Conservation (phyloP, 495 filamentous ascomycete species). For the Astrocystis sublimbata region DNA sequence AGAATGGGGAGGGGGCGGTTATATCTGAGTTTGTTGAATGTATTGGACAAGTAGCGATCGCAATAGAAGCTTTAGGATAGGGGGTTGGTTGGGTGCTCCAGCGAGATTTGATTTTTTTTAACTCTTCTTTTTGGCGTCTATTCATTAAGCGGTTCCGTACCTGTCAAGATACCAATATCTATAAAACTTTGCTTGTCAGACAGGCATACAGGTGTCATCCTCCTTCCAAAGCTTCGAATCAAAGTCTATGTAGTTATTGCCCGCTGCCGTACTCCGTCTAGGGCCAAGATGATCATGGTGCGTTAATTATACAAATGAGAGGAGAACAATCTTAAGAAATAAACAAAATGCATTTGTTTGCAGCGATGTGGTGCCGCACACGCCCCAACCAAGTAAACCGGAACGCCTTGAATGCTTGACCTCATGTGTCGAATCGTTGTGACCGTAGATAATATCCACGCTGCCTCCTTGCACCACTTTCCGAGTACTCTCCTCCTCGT, state of each 20-base stretch:
- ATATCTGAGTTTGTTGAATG: neutral
- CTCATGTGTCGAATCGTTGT: neutral
- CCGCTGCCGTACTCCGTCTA: neutral
- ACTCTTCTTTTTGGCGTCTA: neutral
- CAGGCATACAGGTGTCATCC: neutral
- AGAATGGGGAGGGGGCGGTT: neutral
- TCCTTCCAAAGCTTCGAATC: neutral
- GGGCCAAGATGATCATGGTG: neutral
- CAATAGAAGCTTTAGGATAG: neutral
- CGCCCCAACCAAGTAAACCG: neutral
- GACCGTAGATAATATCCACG: neutral
- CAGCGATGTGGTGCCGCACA: neutral
- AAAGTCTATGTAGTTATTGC: neutral
- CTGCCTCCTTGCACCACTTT: neutral
- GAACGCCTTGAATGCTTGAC: conserved; percentile 6
- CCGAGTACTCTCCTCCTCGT: neutral
- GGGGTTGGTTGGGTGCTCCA: neutral
- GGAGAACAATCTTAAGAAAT: neutral
- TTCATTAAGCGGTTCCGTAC: neutral
- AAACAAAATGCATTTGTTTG: too few species aligned
- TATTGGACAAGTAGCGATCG: neutral
- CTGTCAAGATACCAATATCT: too few species aligned
- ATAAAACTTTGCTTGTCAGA: neutral
- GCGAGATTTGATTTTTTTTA: neutral
- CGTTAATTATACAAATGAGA: neutral